Conservation (phyloP, 75 land plant species). For the Cupressus sempervirens region DNA sequence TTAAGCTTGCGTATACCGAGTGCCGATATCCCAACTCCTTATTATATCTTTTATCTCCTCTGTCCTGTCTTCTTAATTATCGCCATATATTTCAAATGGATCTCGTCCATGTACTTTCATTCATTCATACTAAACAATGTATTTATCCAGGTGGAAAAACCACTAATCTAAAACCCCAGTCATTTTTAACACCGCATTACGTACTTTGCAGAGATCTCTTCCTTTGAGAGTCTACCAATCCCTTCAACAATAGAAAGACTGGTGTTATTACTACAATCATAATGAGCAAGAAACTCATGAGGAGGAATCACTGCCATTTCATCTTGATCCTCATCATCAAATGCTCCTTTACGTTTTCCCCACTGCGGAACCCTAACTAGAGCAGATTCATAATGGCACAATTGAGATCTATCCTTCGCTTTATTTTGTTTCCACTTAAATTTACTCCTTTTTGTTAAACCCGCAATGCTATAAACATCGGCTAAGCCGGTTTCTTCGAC, state of each 20-base stretch:
- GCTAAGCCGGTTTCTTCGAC: neutral
- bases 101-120: too few relatives aligned
- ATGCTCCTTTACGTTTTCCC: constrained; percentile 52
- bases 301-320: constrained; percentile 40
- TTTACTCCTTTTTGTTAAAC: neutral
- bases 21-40: too few relatives aligned
- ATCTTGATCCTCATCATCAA: constrained; percentile 37
- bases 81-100: too few relatives aligned
- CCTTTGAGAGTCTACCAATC: constrained; percentile 63
- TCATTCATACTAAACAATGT: too few relatives aligned
- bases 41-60: too few relatives aligned
- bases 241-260: constrained; percentile 65
- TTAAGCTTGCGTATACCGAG: too few relatives aligned
- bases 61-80: too few relatives aligned
- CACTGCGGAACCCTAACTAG: constrained; percentile 82
- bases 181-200: constrained; percentile 51
- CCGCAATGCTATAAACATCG: neutral
- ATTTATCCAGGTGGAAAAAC: too few relatives aligned
- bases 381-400: constrained; percentile 35
- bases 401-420: neutral
- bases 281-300: constrained; percentile 54
- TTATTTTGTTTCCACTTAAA: neutral
- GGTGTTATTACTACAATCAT: constrained; percentile 29
- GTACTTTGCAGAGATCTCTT: constrained; percentile 52
- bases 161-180: constrained; percentile 49